A percentile compares a stretch with the other conserved stretches of the same genome.
Conservation (phyloP, 192 early-diverging fungal species). For the Coemansia sp. region DNA sequence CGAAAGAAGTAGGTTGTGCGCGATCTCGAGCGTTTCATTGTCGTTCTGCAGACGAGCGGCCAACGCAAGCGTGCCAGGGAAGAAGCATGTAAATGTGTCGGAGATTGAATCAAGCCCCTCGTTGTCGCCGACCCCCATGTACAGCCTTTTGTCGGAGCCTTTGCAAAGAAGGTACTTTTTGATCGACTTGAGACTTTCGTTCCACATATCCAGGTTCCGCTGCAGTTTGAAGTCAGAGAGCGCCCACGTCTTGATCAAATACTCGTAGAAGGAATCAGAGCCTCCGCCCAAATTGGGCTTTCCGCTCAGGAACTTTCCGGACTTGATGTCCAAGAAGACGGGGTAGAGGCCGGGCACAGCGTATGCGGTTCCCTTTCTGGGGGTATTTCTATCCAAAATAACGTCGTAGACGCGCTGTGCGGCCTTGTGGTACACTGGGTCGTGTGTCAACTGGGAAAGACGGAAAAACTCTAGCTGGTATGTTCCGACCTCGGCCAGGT, state of each 20-base stretch:
- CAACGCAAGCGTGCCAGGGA: constrained; percentile 53
- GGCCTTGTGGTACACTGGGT: constrained; percentile 80
- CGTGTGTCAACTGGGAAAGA: constrained; percentile 71
- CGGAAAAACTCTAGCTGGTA: constrained; percentile 84
- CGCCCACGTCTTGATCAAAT: constrained; percentile 87
- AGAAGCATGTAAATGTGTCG: constrained; percentile 52
- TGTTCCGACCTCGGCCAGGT: constrained; percentile 52
- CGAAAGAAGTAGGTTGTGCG: constrained; percentile 39
- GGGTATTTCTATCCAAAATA: constrained; percentile 41
- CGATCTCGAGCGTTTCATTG: constrained; percentile 30
- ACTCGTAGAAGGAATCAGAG: constrained; percentile 95
- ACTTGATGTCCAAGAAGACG: constrained; percentile 60
- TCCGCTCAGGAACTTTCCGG: constrained; percentile 47
- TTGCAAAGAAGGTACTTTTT: constrained; percentile 45
- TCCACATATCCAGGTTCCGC: constrained; percentile 52
- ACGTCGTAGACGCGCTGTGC: constrained; percentile 63
- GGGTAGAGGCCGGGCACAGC: constrained; percentile 71
- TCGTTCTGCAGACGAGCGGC: constrained; percentile 45
- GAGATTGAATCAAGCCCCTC: constrained; percentile 51
- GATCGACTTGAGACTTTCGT: constrained; percentile 40
- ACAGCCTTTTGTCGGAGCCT: constrained; percentile 49
- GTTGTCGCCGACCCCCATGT: constrained; percentile 54
- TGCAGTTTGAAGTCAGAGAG: constrained; percentile 62
- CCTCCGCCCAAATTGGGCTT: constrained; percentile 81
- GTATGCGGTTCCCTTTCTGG: constrained; percentile 36